Conservation (phyloP, 139 green algal genomes). For the Chlamydomonas sp. region DNA sequence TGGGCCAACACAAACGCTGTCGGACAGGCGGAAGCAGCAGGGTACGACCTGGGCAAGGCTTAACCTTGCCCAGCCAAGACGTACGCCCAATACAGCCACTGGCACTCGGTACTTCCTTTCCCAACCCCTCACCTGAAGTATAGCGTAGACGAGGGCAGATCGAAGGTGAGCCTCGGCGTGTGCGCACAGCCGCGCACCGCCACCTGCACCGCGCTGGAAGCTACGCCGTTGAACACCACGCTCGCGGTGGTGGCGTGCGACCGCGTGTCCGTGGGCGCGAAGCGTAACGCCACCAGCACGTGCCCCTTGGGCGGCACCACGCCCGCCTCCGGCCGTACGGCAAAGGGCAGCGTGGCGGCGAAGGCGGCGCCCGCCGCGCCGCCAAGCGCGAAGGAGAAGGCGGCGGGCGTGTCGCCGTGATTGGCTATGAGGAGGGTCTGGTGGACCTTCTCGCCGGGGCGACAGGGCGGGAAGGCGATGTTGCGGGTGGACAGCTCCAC, state of each 20-base stretch:
- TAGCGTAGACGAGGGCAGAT: constrained; percentile 36
- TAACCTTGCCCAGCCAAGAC: too few species aligned
- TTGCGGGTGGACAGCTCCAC: constrained; percentile 43
- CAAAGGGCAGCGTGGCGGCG: constrained; percentile 36
- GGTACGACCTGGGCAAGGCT: too few species aligned
- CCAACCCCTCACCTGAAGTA: constrained; percentile 28
- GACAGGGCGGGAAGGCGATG: constrained; percentile 67
- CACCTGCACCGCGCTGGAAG: constrained; percentile 40
- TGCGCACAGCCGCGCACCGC: constrained; percentile 51
- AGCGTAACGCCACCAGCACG: constrained; percentile 63
- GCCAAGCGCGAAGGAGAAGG: constrained; percentile 54
- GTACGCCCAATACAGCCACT: too few species aligned
- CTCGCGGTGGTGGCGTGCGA: constrained; percentile 8
- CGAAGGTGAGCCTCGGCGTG: constrained; percentile 48
- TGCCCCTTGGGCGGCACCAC: constrained; percentile 62
- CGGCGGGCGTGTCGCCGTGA: constrained; percentile 70
- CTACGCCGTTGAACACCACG: constrained; percentile 57
- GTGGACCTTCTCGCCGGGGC: constrained; percentile 45
- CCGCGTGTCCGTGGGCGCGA: constrained; percentile 39
- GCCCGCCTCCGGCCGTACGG: constrained; percentile 41
- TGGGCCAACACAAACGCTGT: too few species aligned
- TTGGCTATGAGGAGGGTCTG: constrained; percentile 73
- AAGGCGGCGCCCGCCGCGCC: constrained; percentile 7
- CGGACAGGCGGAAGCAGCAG: too few species aligned
- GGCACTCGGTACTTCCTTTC: too few species aligned